phyloP scores from a whole-genome alignment of 192 early-diverging fungal species.

The Diversispora epigaea region DNA sequence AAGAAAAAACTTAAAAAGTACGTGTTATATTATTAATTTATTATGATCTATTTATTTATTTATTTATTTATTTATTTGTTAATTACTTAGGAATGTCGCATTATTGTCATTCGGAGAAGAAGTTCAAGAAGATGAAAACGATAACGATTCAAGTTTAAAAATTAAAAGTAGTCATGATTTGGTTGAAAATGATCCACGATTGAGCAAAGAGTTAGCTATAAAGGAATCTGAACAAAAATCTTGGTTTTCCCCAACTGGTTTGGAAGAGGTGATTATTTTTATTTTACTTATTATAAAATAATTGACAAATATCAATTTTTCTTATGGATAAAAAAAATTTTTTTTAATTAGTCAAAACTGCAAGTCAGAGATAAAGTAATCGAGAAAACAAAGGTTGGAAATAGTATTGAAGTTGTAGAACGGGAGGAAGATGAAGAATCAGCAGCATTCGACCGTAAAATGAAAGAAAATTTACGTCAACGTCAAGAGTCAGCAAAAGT shows the following conservation, averaged over 20 bases:
- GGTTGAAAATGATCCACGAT: slow-evolving; percentile 48
- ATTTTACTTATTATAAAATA: no score
- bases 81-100: slow-evolving; percentile 57
- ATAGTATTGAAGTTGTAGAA: slow-evolving; percentile 10
- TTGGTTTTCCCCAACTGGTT: no score
- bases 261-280: neutral
- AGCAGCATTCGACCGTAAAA: slow-evolving; percentile 32
- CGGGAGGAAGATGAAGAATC: slow-evolving; percentile 38
- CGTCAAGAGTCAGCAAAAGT: slow-evolving; percentile 15
- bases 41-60: neutral
- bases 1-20: slow-evolving; percentile 68
- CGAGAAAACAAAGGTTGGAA: slow-evolving; percentile 7
- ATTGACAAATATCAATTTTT: no score
- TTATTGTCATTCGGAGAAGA: slow-evolving; percentile 92
- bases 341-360: neutral
- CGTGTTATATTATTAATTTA: neutral
- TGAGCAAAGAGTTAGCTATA: slow-evolving; percentile 32
- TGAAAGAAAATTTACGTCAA: slow-evolving; percentile 21
- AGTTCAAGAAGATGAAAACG: slow-evolving; percentile 54
- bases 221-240: neutral
- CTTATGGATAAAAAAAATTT: neutral
- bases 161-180: slow-evolving; percentile 83
- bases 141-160: slow-evolving; percentile 33
- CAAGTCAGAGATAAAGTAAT: neutral
- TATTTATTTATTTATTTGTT: neutral